A percentile compares a stretch with the other conserved stretches of the same genome.
Conservation (phyloP, 2,329 filamentous ascomycete genomes). For the Monilinia fructigena region DNA sequence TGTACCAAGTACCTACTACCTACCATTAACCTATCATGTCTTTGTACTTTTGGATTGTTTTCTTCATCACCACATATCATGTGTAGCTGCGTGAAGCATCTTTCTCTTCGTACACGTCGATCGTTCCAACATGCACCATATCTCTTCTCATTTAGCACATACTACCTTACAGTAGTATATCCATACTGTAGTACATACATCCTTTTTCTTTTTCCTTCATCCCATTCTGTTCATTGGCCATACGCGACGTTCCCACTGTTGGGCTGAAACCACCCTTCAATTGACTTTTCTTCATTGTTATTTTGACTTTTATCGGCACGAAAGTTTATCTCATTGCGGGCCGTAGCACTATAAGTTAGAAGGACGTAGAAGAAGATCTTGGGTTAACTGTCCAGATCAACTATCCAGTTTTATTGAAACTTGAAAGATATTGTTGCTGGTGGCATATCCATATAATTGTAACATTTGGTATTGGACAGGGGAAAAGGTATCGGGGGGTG, state of each 20-base stretch:
- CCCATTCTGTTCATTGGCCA: not conserved
- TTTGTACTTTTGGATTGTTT: too few species aligned
- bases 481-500: not conserved
- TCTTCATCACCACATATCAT: too few species aligned
- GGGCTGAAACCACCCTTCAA: not conserved
- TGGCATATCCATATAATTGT: not conserved
- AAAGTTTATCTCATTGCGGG: not conserved
- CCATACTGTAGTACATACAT: not conserved
- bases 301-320: not conserved
- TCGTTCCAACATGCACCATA: too few species aligned
- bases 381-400: not conserved
- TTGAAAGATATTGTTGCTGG: not conserved
- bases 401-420: not conserved
- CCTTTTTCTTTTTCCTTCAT: not conserved
- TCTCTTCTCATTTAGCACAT: too few species aligned
- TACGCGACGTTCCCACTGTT: not conserved
- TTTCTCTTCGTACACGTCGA: too few species aligned
- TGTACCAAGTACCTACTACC: too few species aligned
- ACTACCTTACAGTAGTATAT: too few species aligned
- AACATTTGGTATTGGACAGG: not conserved
- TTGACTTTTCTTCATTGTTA: not conserved
- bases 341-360: not conserved
- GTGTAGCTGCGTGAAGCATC: too few species aligned
- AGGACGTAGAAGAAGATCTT: not conserved
- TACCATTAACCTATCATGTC: too few species aligned